Percentiles rank a stretch among this genome's conserved stretches.
These are phyloP conservation scores for Rhodamnia argentea DNA, from an alignment of 345 rosid genomes.

Conservation along the genomic window DNA sequence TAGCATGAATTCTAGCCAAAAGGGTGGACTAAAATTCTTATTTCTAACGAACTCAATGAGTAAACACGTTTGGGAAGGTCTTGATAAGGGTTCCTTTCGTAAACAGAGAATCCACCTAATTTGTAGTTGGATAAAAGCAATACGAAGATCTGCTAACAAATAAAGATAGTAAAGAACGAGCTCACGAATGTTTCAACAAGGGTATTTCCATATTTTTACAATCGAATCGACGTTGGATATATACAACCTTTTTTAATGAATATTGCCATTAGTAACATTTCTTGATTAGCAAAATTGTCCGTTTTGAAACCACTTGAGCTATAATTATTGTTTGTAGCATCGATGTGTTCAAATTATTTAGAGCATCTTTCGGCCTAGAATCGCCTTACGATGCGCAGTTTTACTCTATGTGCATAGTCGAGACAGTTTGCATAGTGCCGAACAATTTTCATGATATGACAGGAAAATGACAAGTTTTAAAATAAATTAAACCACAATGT, in stretches of 20 bases:
- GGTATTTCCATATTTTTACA: background rate
- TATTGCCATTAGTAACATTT: background rate
- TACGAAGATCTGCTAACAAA: background rate
- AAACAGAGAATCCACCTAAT: background rate
- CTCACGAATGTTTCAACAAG: background rate
- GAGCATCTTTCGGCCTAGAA: no score
- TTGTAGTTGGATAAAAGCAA: background rate
- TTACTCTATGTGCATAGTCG: no score
- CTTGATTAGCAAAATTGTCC: background rate
- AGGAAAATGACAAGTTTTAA: no score
- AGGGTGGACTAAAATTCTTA: no score
- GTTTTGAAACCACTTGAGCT: no score
- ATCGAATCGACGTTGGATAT: background rate
- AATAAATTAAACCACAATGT: no score
- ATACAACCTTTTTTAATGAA: background rate
- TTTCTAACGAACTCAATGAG: background rate
- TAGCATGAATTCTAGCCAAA: background rate
- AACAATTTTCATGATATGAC: no score
- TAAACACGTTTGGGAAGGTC: background rate
- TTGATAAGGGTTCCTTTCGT: background rate
- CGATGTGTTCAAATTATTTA: no score
- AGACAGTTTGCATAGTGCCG: no score
- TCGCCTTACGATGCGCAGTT: no score
- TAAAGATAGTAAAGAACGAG: background rate
- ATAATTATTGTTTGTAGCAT: background rate